Evolutionary conservation across 176 grass and related monocot genomes (phyloP).

Genomic region (Musa acuminata): DNA sequence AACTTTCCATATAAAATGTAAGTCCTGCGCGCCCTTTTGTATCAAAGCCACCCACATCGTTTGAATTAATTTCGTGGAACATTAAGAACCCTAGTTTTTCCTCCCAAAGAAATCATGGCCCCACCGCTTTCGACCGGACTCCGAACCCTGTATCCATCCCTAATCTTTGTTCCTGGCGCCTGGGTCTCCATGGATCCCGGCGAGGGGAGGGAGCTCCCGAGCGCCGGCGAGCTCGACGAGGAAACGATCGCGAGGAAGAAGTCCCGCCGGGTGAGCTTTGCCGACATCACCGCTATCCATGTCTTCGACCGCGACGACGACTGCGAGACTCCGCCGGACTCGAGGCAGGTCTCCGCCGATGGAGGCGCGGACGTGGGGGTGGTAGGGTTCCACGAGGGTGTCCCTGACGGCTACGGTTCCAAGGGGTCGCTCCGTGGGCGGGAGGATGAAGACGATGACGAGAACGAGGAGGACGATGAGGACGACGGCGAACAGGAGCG

Average conservation of each 20-base stretch:
- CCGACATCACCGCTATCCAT: too few relatives aligned
- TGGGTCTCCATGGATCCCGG: slow-evolving; percentile 29
- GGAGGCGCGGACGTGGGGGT: slow-evolving; percentile 7
- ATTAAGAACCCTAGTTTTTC: slow-evolving; percentile 11
- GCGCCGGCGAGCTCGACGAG: slow-evolving; percentile 46
- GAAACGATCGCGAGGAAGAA: slow-evolving; percentile 55
- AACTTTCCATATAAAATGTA: too few relatives aligned
- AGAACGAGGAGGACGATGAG: slow-evolving; percentile 10
- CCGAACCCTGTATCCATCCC: slow-evolving; percentile 35
- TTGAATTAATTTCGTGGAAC: neutral
- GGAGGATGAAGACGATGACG: slow-evolving; percentile 20
- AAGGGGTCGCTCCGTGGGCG: neutral
- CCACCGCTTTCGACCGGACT: neutral
- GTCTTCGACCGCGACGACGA: slow-evolving; percentile 92
- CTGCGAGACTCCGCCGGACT: slow-evolving; percentile 48
- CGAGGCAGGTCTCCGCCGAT: slow-evolving; percentile 1
- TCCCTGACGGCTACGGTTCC: slow-evolving; percentile 10
- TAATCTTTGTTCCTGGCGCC: neutral
- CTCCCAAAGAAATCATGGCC: slow-evolving; percentile 20
- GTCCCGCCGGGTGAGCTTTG: too few relatives aligned
- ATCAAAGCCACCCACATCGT: neutral
- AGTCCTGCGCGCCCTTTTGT: too few relatives aligned
- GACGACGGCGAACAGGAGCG: neutral
- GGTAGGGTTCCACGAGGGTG: slow-evolving; percentile 1
- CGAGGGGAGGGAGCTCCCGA: slow-evolving; percentile 13